Base-by-base conservation (phyloP, 2,329 filamentous ascomycete genomes). In the Chaetomiaceae sp. region DNA sequence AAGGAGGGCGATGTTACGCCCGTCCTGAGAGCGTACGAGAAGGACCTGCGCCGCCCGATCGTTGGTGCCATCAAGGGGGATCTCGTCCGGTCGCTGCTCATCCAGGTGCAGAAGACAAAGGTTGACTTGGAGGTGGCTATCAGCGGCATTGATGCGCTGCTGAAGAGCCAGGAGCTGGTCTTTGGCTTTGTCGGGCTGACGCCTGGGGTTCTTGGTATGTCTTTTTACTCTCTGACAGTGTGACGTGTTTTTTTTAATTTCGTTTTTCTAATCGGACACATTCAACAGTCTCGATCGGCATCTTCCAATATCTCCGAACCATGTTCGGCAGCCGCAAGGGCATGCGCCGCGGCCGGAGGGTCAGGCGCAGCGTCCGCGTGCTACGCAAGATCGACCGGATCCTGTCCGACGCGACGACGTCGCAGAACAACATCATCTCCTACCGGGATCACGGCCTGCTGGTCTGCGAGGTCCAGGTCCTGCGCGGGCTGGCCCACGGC, bases 91-190 rank as follows among this genome's bases (percentile, higher is more conserved):
- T 90, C 92, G 4, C 80, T 99, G 23, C 76, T 99, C 39, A 97
- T 99, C 49, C 93, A 99, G 65, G 85, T 99, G 33, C 93, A 99
- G 64, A 99, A 99, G 76, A 97, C 93, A 19, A 99, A 99, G 73
- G 93, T 99, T 8, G 93, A 99, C 64, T 83, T 99, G 12, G 93
- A 99, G 68, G 85, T 97, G 55, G 93, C 93, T 13, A 91, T 99
- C 72, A 89, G 87, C 53, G 93, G 93, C 16, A 99, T 99, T 58
- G 92, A 99, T 73, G 83, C 89, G 30, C 78, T 99, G 27, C 77
- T 99, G 51, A 96, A 93, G 72, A 96, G 91, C 63, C 93, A 99
- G 65, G 92, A 99, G 66, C 78, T 99, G 42, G 88, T 99, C 20
- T 99, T 99, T 70, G 93, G 89, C n/a, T 96, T 99, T 63, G 85